These are phyloP conservation scores for Clohesyomyces aquaticus DNA, from an alignment of 495 filamentous ascomycete genomes.

Conservation along the genomic window DNA sequence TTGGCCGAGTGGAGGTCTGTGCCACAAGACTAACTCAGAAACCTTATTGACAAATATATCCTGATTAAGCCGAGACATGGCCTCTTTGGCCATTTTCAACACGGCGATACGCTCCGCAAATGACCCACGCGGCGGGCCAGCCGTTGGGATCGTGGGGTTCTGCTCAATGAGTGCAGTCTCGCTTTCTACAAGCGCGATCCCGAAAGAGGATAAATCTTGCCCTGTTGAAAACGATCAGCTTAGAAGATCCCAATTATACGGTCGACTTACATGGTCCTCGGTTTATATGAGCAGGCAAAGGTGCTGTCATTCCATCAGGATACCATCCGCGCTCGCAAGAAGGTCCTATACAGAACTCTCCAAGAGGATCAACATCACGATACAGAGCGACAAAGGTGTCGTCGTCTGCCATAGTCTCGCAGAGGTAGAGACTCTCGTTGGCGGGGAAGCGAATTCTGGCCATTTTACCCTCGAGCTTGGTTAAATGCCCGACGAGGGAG, in stretches of 20 bases:
- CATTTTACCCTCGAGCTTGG: slow-evolving; percentile 42
- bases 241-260: neutral
- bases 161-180: slow-evolving; percentile 2
- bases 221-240: slow-evolving; percentile 6
- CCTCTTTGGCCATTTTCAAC: slow-evolving; percentile 7
- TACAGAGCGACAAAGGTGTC: slow-evolving; percentile 3
- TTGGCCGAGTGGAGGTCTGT: slow-evolving; percentile 51
- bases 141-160: neutral
- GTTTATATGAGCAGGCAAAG: neutral
- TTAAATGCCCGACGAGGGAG: slow-evolving; percentile 44
- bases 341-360: slow-evolving; percentile 9
- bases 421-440: slow-evolving; percentile 48
- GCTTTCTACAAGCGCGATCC: slow-evolving; percentile 1
- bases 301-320: neutral
- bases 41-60: slow-evolving; percentile 7
- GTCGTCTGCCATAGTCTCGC: slow-evolving; percentile 42
- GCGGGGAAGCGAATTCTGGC: slow-evolving; percentile 42
- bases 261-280: slow-evolving; percentile 9
- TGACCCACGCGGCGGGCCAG: slow-evolving; percentile 3
- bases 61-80: slow-evolving; percentile 2
- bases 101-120: slow-evolving; percentile 11
- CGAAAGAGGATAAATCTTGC: slow-evolving; percentile 14
- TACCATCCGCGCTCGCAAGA: slow-evolving; percentile 10
- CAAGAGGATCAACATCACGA: neutral
- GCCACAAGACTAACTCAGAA: slow-evolving; percentile 38